Conservation (phyloP, 495 filamentous ascomycete species). For the Penicillium egyptiacum region DNA sequence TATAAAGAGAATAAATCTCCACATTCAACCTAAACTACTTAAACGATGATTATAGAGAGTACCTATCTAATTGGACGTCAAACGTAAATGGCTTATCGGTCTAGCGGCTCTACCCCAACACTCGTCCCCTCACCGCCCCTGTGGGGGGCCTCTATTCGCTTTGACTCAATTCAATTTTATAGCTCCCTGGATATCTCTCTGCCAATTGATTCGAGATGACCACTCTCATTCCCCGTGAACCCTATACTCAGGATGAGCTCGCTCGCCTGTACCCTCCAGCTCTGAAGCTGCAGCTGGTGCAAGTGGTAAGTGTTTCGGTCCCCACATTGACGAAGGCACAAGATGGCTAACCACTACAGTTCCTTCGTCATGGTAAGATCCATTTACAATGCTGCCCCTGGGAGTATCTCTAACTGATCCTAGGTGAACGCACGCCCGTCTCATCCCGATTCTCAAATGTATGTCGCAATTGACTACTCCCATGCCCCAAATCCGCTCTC, state of each 20-base stretch:
- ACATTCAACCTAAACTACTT: neutral
- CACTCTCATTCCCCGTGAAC: slow-evolving; percentile 66
- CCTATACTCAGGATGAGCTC: slow-evolving; percentile 83
- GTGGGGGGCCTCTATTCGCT: slow-evolving; percentile 2
- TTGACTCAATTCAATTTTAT: neutral
- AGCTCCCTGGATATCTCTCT: slow-evolving; percentile 2
- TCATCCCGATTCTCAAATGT: slow-evolving; percentile 83
- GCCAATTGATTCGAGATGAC: slow-evolving; percentile 59
- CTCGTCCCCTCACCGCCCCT: slow-evolving; percentile 16
- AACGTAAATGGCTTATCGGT: neutral
- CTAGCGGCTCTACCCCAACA: neutral
- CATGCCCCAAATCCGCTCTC: slow-evolving; percentile 3
- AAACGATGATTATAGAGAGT: neutral
- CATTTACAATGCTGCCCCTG: slow-evolving; percentile 2
- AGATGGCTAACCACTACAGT: slow-evolving; percentile 37
- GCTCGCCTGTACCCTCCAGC: slow-evolving; percentile 72
- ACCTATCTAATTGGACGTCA: neutral
- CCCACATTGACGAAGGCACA: neutral
- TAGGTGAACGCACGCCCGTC: slow-evolving; percentile 82
- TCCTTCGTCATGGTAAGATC: slow-evolving; percentile 76
- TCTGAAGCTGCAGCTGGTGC: slow-evolving; percentile 83
- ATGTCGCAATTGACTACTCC: slow-evolving; percentile 22
- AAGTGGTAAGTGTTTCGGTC: slow-evolving; percentile 59
- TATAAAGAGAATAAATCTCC: neutral
- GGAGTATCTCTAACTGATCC: slow-evolving; percentile 12